These are phyloP conservation scores for Hibiscus mutabilis DNA, from an alignment of 345 rosid species.

Conservation along the genomic window DNA sequence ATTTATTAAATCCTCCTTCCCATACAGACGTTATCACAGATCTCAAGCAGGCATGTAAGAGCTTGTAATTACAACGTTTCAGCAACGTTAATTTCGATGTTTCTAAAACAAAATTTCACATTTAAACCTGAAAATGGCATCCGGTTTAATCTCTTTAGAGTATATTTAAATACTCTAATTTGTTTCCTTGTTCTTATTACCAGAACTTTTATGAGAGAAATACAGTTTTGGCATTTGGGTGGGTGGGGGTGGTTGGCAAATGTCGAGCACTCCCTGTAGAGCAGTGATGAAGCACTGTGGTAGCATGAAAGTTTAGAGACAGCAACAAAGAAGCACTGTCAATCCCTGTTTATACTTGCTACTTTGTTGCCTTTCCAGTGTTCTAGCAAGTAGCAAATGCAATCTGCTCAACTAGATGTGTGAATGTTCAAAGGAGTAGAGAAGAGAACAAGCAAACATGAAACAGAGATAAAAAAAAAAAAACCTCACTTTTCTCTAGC, in stretches of 20 bases:
- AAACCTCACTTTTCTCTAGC: slow-evolving; percentile 78
- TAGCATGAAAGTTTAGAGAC: background rate
- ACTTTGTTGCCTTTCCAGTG: background rate
- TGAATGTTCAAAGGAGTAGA: background rate
- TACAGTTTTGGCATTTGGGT: background rate
- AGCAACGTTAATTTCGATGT: background rate
- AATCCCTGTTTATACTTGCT: background rate
- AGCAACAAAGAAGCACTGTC: background rate
- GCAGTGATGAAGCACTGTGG: background rate
- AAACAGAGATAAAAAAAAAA: slow-evolving; percentile 8
- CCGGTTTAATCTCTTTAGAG: background rate
- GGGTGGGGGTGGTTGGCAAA: background rate
- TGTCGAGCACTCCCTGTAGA: background rate
- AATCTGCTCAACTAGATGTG: background rate
- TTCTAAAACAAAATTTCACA: background rate
- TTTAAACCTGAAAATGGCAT: background rate
- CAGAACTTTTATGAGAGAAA: background rate
- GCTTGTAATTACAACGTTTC: background rate
- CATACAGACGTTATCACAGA: background rate
- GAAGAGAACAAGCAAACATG: background rate
- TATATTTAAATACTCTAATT: background rate
- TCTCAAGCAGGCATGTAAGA: background rate
- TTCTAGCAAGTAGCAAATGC: background rate
- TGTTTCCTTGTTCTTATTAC: background rate
- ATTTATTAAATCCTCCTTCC: background rate